Percentiles rank a stretch among this genome's conserved stretches.
Conservation (phyloP, 176 grass and related monocot species). For the Metroxylon sagu region DNA sequence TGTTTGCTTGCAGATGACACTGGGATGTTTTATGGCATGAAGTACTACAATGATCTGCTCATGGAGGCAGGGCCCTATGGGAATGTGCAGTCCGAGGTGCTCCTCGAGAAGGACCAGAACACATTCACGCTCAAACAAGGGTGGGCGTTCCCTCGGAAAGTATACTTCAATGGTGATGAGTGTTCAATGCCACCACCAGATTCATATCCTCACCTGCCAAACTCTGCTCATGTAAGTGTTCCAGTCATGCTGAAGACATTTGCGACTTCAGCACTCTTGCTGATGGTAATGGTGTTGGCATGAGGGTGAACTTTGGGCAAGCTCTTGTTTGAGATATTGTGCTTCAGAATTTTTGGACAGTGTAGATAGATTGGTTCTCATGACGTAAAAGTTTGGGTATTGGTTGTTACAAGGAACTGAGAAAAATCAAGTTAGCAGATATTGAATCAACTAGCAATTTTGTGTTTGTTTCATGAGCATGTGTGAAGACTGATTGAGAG, state of each 20-base stretch:
- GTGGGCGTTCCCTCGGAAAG: constrained; percentile 84
- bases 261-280: constrained; percentile 3
- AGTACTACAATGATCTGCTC: constrained; percentile 82
- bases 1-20: constrained; percentile 46
- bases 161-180: constrained; percentile 94
- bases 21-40: constrained; percentile 87
- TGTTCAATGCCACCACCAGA: constrained; percentile 70
- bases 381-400: no score
- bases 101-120: constrained; percentile 54
- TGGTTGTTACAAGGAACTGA: no score
- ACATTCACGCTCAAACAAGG: constrained; percentile 88
- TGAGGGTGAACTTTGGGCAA: background rate
- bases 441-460: no score
- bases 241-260: background rate
- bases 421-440: no score
- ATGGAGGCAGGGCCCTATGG: constrained; percentile 80
- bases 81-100: constrained; percentile 81
- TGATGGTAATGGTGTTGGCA: constrained; percentile 17
- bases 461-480: no score
- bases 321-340: no score
- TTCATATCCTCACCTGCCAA: constrained; percentile 77
- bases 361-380: no score
- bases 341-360: no score
- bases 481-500: no score
- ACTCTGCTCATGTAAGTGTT: constrained; percentile 19